Evolutionary conservation across 2,329 filamentous ascomycete species (phyloP), one percentile per base, ranked within the genome.

Genomic region (Phyllosticta capitalensis): DNA sequence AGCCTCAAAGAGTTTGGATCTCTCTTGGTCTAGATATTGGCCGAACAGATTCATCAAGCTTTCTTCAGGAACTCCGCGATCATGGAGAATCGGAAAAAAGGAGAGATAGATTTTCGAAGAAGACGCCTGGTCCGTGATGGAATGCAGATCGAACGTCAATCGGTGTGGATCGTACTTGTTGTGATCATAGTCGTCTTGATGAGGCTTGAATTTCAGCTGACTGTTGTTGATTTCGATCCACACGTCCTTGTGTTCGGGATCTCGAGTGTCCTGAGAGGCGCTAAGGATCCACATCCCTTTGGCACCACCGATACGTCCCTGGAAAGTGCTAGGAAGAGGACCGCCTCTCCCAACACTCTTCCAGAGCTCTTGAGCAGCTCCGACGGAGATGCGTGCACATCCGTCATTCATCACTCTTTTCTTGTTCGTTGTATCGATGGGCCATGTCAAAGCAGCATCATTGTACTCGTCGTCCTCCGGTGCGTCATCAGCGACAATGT

Each of bases 221-320:
- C 86, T 90, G 0, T 79, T 71, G 0, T 75, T 78, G 17, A 86
- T 82, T 59, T 85, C 79, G 50, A 91, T 88, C 86, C 85, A 89
- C 9, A 76, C 69, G 2, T 69, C 68, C 21, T 72, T 65, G 17
- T 83, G 71, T 0, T 75, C 67, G 0, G 64, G 58, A 1, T 78
- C 72, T 0, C 72, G 72, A 0, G 70, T 70, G 24, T 81, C 78
- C 0, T 74, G 66, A 3, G 75, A 69, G 0, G 77, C 74, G 63
- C 87, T 84, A 5, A 86, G 71, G 53, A 87, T 78, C 88, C 88
- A 92, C 64, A 92, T 77, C 0, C 89, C 89, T 69, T 92, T 92
- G 0, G 86, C 86, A 19, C 86, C 83, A 9, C 83, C 86, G 38
- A 92, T 81, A 0, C 89, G 81, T 1, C 77, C 88, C 69, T 92